A percentile compares a stretch with the other conserved stretches of the same genome.
Evolutionary conservation across 2,329 filamentous ascomycete genomes (phyloP).

Genomic region (Apiospora arundinis): DNA sequence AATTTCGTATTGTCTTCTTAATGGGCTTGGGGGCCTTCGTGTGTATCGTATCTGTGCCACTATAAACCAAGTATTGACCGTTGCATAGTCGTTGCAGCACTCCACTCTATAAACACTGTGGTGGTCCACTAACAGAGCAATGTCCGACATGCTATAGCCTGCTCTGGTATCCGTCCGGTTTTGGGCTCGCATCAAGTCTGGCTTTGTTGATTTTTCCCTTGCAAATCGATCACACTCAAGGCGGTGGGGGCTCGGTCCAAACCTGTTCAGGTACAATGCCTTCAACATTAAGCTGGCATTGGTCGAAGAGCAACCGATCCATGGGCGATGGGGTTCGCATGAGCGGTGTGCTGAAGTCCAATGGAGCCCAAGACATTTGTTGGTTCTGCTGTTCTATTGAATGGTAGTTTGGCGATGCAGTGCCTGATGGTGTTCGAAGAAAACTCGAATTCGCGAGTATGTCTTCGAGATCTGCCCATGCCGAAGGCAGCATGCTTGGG

Average conservation of each 20-base stretch:
- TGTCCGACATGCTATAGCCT: neutral
- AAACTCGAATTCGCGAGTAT: constrained; percentile 22
- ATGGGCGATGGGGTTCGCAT: constrained; percentile 27
- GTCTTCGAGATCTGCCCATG: constrained; percentile 27
- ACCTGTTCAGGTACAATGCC: neutral
- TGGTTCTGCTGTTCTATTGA: constrained; percentile 25
- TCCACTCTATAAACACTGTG: constrained; percentile 9
- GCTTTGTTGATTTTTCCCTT: neutral
- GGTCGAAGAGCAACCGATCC: constrained; percentile 24
- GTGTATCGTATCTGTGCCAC: neutral
- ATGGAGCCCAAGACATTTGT: constrained; percentile 25
- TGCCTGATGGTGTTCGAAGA: constrained; percentile 19
- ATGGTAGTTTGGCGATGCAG: constrained; percentile 22
- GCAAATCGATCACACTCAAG: neutral
- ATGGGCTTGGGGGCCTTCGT: neutral
- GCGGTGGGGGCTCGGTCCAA: neutral
- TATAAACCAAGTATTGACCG: neutral
- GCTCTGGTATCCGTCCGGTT: neutral
- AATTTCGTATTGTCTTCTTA: neutral
- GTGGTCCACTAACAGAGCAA: neutral
- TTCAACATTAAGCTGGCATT: constrained; percentile 7
- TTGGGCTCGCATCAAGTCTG: neutral
- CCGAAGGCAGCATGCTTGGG: constrained; percentile 19
- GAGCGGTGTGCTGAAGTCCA: constrained; percentile 26
- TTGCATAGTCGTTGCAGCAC: neutral